Evolutionary conservation across 2,329 filamentous ascomycete genomes (phyloP).

Genomic region (Scedosporium apiospermum): DNA sequence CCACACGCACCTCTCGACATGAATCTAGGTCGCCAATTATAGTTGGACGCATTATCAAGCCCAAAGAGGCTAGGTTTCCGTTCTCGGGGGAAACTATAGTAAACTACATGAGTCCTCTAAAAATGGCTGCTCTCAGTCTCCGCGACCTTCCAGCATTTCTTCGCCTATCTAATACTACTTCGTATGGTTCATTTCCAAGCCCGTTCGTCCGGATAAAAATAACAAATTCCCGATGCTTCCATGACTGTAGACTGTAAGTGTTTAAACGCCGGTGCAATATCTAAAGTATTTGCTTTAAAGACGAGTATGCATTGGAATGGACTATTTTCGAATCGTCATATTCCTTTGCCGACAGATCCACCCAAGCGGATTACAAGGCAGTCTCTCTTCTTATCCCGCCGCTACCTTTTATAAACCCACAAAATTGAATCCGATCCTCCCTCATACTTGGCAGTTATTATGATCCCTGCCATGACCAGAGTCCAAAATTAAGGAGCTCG

Average conservation of each 20-base stretch:
- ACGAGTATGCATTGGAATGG: neutral
- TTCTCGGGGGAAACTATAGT: neutral
- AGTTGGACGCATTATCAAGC: neutral
- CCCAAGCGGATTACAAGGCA: neutral
- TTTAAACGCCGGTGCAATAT: neutral
- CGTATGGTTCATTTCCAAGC: no score
- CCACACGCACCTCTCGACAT: neutral
- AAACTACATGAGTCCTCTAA: no score
- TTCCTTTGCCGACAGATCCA: neutral
- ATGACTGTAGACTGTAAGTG: neutral
- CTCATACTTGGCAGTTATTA: no score
- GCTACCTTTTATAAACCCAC: neutral
- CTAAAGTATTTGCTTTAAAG: neutral
- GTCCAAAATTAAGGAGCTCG: neutral
- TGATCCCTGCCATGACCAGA: neutral
- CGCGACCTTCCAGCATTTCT: no score
- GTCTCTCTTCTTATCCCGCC: neutral
- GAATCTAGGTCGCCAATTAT: neutral
- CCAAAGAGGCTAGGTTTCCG: neutral
- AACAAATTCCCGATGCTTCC: neutral
- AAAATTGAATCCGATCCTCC: no score
- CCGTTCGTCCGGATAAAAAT: no score
- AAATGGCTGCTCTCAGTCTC: no score
- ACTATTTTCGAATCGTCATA: no score
- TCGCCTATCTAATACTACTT: no score